Evolutionary conservation across 768 basidiomycete species (phyloP).

Genomic region (Leccinum olivaceopallidum): DNA sequence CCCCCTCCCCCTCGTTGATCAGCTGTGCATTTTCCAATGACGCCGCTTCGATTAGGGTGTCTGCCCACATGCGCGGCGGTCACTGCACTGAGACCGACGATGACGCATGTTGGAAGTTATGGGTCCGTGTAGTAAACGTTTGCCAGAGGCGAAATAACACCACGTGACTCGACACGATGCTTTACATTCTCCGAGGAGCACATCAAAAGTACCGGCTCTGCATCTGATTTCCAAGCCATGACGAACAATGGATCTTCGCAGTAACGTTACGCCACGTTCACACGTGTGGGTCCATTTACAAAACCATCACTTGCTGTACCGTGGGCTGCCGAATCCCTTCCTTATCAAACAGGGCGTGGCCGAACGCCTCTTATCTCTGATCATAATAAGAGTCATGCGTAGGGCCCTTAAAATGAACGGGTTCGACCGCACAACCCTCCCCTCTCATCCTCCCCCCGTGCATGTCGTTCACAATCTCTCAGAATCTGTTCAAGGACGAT

Average conservation of each 20-base stretch:
- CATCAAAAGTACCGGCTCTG: slow-evolving; percentile 52
- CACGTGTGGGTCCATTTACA: not conserved
- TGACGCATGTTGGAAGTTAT: slow-evolving; percentile 30
- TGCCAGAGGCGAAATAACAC: not conserved
- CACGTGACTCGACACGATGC: not conserved
- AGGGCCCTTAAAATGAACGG: too few relatives aligned
- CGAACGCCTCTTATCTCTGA: too few relatives aligned
- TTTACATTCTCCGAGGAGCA: slow-evolving; percentile 26
- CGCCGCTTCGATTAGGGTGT: slow-evolving; percentile 36
- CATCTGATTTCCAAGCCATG: too few relatives aligned
- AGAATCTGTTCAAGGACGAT: too few relatives aligned
- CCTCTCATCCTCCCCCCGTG: too few relatives aligned
- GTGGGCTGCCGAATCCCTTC: not conserved
- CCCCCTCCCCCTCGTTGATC: slow-evolving; percentile 51
- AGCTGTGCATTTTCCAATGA: slow-evolving; percentile 47
- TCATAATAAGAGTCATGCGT: too few relatives aligned
- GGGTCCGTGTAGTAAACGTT: too few relatives aligned
- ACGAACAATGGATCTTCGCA: slow-evolving; percentile 41
- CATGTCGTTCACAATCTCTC: too few relatives aligned
- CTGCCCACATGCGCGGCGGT: slow-evolving; percentile 64
- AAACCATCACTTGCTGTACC: not conserved
- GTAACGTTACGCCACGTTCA: slow-evolving; percentile 48
- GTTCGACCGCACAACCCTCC: too few relatives aligned
- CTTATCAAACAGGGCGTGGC: too few relatives aligned
- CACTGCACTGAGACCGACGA: slow-evolving; percentile 47